Base-by-base conservation (phyloP, 2,329 filamentous ascomycete genomes). In the Penicillium sp. region DNA sequence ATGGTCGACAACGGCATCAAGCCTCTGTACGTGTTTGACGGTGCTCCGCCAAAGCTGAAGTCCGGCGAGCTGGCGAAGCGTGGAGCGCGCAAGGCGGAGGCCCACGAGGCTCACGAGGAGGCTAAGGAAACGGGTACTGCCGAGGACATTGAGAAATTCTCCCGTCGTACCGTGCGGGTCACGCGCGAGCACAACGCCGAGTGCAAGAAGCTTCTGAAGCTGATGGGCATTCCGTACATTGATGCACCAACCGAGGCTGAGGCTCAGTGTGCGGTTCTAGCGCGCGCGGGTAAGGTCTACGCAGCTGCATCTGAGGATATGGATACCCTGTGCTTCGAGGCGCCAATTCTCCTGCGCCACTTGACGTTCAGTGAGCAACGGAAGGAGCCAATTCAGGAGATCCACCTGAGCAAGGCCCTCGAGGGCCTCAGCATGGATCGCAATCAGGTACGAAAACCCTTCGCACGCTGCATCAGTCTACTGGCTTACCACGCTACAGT, bases 1-100 rank as follows among this genome's bases (percentile, higher is more conserved):
- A 97, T 98, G 74, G 88, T 97, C 63, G 93, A 98, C 72, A 97
- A 96, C 62, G 93, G 93, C 47, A 97, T 98, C 75, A 98, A 98
- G 68, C 93, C 93, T 1, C 80, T 98, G 57, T 98, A 95, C 69
- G 91, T 98, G 47, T 98, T 98, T 67, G 93, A 98, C 61, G 93
- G 93, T 48, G 89, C 90, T 8, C 93, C 93, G 14, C 93, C 93
- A 0, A 97, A 96, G 69, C 84, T 98, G 66, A 98, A 98, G 74
- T 95, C 89, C 0, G 93, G 93, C 54, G 93, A 98, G 73, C 77
- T 98, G 46, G 93, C 93, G 37, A 95, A 95, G 72, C 89, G 93
- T 52, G 94, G 94, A 67, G 88, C 94, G 70, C 86, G 93, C 61
- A 98, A 97, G 73, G 83, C 88, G 42, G 90, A 96, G 68, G 93